Base-by-base conservation (phyloP, 169 alveolate species). In the Eimeria maxima region DNA sequence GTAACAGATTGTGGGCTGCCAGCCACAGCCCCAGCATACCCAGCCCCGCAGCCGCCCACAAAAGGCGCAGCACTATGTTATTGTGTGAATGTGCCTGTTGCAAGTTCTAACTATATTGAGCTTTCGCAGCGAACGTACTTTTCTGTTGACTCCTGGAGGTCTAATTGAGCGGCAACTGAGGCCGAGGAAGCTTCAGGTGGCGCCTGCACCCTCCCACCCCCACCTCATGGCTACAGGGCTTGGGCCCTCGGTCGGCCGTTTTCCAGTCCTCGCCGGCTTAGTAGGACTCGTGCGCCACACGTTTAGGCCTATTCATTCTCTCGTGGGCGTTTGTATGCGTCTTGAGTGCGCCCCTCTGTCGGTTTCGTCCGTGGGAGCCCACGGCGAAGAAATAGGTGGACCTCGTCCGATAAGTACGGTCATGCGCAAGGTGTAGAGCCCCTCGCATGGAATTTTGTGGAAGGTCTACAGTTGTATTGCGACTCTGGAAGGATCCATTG, bases 31-130 rank as follows among this genome's bases (percentile, higher is more conserved):
- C 88, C 88, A 29, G 55, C 53, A 60, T 29, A 27, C 33, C 92
- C 92, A 83, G 92, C 92, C 92, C 92, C 92, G 92, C 92, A 83
- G 92, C 92, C 71, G 92, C 92, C 92, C 92, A 53, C 74, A 57
- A 57, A 33, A 8, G 71, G 71, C 74, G 57, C 92, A 83, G 92
- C 92, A 83, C 92, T 83, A 53, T 38, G 74, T 38, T 83, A 60
- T 53, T 53, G 33, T 83, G 38, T 83, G 76, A 55, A 20, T 29
- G 50, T n/a, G 33, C n/a, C 20, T 53, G 92, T 33, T 3, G 8
- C 22, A 33, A 55, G 74, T 83, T 83, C 92, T 53, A 44, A n/a
- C 53, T 83, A 1, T n/a, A 42, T 33, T 83, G n/a, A 29, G 8
- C 74, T 42, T 53, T 83, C 92, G 4, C 57, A 27, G 18, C 13